These are phyloP conservation scores for Globisporangium alternatum DNA, from an alignment of 352 stramenopile species.

Conservation along the genomic window DNA sequence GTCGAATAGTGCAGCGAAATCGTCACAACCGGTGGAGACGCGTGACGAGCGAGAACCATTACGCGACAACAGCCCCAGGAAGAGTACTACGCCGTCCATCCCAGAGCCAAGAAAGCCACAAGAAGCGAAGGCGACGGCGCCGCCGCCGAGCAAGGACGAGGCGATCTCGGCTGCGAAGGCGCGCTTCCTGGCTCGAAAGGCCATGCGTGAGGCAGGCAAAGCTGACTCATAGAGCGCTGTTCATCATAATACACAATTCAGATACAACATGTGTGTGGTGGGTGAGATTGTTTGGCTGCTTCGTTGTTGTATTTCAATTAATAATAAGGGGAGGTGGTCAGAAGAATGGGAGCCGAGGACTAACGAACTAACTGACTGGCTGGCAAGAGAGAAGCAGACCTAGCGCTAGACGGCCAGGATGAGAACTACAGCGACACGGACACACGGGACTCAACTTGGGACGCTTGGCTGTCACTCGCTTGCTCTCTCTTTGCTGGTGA, in stretches of 20 bases:
- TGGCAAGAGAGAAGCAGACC: not conserved
- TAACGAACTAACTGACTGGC: not conserved
- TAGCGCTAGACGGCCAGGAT: not conserved
- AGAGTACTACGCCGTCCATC: not conserved
- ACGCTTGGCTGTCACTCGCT: not conserved
- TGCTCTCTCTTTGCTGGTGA: not conserved
- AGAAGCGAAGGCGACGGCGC: conserved; percentile 10
- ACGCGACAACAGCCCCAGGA: conserved; percentile 6
- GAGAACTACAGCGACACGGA: not conserved
- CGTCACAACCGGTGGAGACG: not conserved
- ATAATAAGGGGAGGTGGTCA: conserved; percentile 1
- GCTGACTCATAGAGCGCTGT: not conserved
- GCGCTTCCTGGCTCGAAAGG: conserved; percentile 86
- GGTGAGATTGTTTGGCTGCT: not conserved
- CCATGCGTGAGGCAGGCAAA: conserved; percentile 28
- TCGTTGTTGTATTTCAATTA: conserved; percentile 1
- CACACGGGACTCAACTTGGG: not conserved
- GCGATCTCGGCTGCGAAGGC: conserved; percentile 71
- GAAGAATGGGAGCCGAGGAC: not conserved
- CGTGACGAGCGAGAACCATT: not conserved
- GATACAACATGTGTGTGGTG: not conserved
- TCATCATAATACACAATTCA: not conserved
- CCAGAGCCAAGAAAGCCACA: conserved; percentile 8
- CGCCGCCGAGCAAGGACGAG: conserved; percentile 59
- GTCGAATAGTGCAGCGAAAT: not conserved